phyloP scores from a whole-genome alignment of 805 yeast species.

The Monosporozyma servazzii region DNA sequence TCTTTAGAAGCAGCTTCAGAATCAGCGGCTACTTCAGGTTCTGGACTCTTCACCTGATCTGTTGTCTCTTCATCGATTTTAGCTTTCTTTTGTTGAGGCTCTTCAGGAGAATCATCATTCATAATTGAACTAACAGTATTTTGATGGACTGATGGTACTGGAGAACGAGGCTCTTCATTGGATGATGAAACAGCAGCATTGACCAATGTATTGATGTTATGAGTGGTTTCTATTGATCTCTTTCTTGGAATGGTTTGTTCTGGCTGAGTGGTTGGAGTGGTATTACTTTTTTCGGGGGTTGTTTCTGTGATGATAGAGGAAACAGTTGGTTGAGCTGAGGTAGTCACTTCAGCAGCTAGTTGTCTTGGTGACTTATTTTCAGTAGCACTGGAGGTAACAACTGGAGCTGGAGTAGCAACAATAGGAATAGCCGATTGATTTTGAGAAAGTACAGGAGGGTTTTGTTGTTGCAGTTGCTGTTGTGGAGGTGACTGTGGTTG shows the following conservation, averaged over 20 bases:
- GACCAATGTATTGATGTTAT: conserved; percentile 23
- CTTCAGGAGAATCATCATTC: conserved; percentile 3
- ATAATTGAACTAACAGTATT: neutral
- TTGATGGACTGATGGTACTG: conserved; percentile 2
- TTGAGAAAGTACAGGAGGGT: neutral
- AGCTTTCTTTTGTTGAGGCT: conserved; percentile 16
- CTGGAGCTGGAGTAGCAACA: neutral
- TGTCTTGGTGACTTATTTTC: conserved; percentile 1
- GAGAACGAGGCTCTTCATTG: neutral
- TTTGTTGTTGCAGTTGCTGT: conserved; percentile 4
- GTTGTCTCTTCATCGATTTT: neutral
- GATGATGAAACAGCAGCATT: conserved; percentile 19
- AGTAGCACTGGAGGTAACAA: neutral
- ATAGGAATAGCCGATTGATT: neutral
- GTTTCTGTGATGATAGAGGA: conserved; percentile 1
- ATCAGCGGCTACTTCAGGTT: neutral
- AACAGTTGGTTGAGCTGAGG: neutral
- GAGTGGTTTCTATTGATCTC: conserved; percentile 11
- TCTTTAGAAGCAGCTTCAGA: neutral
- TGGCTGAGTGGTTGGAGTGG: conserved; percentile 1
- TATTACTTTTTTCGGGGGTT: neutral
- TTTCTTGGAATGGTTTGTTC: conserved; percentile 19
- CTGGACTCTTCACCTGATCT: neutral
- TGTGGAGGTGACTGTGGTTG: conserved; percentile 1
- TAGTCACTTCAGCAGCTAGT: neutral